Base-by-base conservation (phyloP, 768 basidiomycete species). In the Boletus patriciae region DNA sequence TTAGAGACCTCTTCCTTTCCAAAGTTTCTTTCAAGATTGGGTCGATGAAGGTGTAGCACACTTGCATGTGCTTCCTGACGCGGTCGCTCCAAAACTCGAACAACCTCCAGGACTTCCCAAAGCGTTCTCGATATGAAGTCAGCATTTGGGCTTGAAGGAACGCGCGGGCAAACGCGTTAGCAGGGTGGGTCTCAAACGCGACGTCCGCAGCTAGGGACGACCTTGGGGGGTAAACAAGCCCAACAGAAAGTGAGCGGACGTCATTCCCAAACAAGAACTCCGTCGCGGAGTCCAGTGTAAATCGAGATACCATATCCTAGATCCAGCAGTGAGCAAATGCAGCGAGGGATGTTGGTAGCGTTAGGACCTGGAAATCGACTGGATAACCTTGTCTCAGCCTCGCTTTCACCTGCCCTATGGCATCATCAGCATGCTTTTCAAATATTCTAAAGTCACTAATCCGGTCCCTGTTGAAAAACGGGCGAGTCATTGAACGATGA, bases 201-300 rank as follows among this genome's bases (percentile, higher is more conserved):
- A 54, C 60, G 34, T 52, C 33, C 11, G 54, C 18, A 25, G 60
- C 42, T 18, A 59, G 50, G 4, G 52, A 50, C 2, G 53, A 70
- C 50, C 46, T 67, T 36, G 67, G 55, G 2, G 84, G 82, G 61
- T 83, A 81, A 2, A 82, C 76, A 2, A 85, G 71, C 3, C 75
- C 77, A 0, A 74, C 79, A 6, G 73, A 72, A 19, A 84, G 78
- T 5, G 80, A 80, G 42, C 65, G 64, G n/a, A 83, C 77, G 51
- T 78, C 72, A 25, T 78, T 68, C 25, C 77, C 79, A 57, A 85
- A 84, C 31, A 85, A 75, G 61, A 85, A 86, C 44, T 83, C 80
- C 0, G 83, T 78, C 0, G 83, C 83, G 0, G 81, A 78, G 66
- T 86, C 85, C 42, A 85, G 71, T 0, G 84, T 86, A 67, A 85